phyloP scores from a whole-genome alignment of 1,139 yeast species.

The Lodderomyces margitis region DNA sequence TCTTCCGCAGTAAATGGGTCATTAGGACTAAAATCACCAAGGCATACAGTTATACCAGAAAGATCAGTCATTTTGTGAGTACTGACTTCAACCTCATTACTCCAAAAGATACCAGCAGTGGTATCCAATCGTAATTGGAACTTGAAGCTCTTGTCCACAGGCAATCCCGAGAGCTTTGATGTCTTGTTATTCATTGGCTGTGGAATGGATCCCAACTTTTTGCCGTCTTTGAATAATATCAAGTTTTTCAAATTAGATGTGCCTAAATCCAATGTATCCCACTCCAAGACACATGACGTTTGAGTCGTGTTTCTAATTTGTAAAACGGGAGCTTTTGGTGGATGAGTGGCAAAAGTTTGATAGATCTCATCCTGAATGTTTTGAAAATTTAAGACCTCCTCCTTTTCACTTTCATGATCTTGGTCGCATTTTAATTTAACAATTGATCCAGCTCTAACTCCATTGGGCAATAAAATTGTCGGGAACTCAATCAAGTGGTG shows the following conservation, averaged over 20 bases:
- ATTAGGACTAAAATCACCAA: conserved; percentile 71
- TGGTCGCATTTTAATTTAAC: conserved; percentile 83
- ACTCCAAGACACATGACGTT: conserved; percentile 89
- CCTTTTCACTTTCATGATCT: conserved; percentile 65
- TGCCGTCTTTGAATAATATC: conserved; percentile 74
- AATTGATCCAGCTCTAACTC: conserved; percentile 92
- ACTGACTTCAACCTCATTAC: conserved; percentile 65
- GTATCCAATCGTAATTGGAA: conserved; percentile 83
- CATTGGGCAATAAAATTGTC: conserved; percentile 84
- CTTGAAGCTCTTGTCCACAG: conserved; percentile 77
- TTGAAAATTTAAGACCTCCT: conserved; percentile 59
- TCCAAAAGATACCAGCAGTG: conserved; percentile 79
- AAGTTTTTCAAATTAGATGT: conserved; percentile 78
- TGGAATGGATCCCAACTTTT: conserved; percentile 82
- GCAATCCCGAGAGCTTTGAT: conserved; percentile 87
- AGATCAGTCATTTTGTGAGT: conserved; percentile 97
- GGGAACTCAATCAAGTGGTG: conserved; percentile 97
- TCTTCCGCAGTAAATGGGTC: conserved; percentile 61
- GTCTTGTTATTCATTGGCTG: conserved; percentile 77
- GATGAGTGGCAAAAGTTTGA: conserved; percentile 65
- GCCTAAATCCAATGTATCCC: conserved; percentile 87
- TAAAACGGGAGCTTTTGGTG: conserved; percentile 74
- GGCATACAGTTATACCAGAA: conserved; percentile 87
- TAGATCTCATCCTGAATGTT: conserved; percentile 73
- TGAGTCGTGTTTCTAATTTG: conserved; percentile 80